Evolutionary conservation across 805 yeast genomes (phyloP).

Genomic region (Jamesozyma lodderae): DNA sequence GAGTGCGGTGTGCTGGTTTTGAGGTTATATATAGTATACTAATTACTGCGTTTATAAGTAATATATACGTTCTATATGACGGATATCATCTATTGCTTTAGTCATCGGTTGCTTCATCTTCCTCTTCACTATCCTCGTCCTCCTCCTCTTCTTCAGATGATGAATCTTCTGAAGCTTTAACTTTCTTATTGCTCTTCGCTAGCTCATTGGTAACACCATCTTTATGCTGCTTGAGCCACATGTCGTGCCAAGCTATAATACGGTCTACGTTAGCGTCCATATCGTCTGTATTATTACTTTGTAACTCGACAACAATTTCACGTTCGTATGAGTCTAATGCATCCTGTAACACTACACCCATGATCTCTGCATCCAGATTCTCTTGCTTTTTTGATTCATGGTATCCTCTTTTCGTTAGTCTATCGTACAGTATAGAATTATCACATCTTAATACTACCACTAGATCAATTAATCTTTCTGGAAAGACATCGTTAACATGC

Average conservation of each 20-base stretch:
- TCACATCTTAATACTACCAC: conserved; percentile 83
- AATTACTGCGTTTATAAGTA: background rate
- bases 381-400: conserved; percentile 77
- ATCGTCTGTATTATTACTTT: conserved; percentile 62
- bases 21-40: background rate
- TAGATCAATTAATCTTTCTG: conserved; percentile 83
- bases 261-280: conserved; percentile 79
- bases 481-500: conserved; percentile 96
- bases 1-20: background rate
- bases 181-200: conserved; percentile 9
- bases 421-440: conserved; percentile 60
- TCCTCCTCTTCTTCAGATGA: conserved; percentile 6
- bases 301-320: conserved; percentile 73
- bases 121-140: conserved; percentile 1
- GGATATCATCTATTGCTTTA: background rate
- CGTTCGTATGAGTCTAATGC: conserved; percentile 76
- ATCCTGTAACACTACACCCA: conserved; percentile 83
- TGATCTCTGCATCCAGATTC: conserved; percentile 91
- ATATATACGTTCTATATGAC: background rate
- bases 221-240: conserved; percentile 64
- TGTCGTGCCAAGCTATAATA: conserved; percentile 60
- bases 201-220: conserved; percentile 50
- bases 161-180: conserved; percentile 4
- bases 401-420: conserved; percentile 70
- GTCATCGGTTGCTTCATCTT: conserved; percentile 1